Base-by-base conservation (phyloP, 2,329 filamentous ascomycete genomes). In the Lecanoromycetidae sp. region DNA sequence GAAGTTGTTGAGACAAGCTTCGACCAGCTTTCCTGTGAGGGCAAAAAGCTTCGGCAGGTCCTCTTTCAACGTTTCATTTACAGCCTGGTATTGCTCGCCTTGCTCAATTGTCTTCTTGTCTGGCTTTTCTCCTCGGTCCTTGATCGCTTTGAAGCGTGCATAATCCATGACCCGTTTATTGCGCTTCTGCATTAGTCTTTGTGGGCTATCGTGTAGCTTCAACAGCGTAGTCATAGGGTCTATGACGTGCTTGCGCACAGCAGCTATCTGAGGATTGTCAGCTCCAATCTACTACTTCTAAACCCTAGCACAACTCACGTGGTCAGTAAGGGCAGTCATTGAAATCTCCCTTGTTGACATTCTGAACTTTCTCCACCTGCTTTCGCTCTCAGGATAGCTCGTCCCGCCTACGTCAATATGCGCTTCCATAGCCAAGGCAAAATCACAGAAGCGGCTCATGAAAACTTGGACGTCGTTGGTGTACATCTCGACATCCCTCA, bases 401-500 rank as follows among this genome's bases (percentile, higher is more conserved):
- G 82, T 84, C 10, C 81, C 80, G 1, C 69, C 67, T 17, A 76
- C 70, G 48, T 79, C 80, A 66, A 93, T 84, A 54, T 88, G 82
- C 1, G 84, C 75, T 62, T 94, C 87, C 61, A 95, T 84, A 1
- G 84, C 85, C 2, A 79, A 78, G 25, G 90, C 75, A 54, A 90
- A 84, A 51, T 85, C 80, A 40, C 87, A 75, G 57, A 94, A 87
- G 55, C 85, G 81, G 49, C 83, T 77, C 41, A 94, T 82, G 53
- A 85, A 87, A n/a, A 76, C 76, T 7, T 83, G 78, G 3, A 86
- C 79, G 48, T 88, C 81, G n/a, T 82, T 77, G 4, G 87, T 81
- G 63, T 96, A 96, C 57, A 82, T 87, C 59, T 95, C 87, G n/a
- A 94, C 83, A 61, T 96, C 91, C 49, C 88, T 80, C 58, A 93